phyloP scores from a whole-genome alignment of 257 asterid species.

The Apocynum venetum region DNA sequence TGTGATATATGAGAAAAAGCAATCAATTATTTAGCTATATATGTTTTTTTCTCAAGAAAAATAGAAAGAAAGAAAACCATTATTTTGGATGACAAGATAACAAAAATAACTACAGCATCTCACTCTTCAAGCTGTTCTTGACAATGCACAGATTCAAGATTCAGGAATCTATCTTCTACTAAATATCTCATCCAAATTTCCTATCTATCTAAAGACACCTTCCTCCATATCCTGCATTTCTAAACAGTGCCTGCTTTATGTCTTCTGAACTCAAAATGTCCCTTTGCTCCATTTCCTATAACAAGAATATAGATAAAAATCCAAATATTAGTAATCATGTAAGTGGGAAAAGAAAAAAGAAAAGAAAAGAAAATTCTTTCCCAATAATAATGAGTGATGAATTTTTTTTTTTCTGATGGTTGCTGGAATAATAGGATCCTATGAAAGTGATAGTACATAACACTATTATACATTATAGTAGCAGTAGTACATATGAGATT shows the following conservation, averaged over 20 bases:
- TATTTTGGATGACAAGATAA: not conserved
- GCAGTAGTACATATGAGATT: too few relatives aligned
- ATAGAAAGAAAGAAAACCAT: not conserved
- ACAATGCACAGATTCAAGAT: not conserved
- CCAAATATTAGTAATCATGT: not conserved
- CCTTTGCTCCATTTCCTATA: conserved; percentile 50
- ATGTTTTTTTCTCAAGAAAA: not conserved
- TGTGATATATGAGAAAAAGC: not conserved
- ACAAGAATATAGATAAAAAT: not conserved
- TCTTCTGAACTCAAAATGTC: conserved; percentile 46
- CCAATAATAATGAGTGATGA: too few relatives aligned
- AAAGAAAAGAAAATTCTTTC: too few relatives aligned
- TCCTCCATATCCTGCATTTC: conserved; percentile 77
- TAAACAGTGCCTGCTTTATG: conserved; percentile 60
- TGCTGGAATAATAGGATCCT: too few relatives aligned
- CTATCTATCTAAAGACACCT: conserved; percentile 35
- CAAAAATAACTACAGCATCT: not conserved
- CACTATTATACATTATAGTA: too few relatives aligned
- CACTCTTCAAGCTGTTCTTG: not conserved
- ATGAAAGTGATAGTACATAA: too few relatives aligned
- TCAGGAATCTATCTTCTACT: conserved; percentile 2
- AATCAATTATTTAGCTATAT: not conserved
- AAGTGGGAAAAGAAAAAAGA: not conserved
- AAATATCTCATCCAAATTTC: not conserved
- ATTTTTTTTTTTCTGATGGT: too few relatives aligned